Conservation (phyloP, 2,329 filamentous ascomycete species). For the Fusarium verticillioides region DNA sequence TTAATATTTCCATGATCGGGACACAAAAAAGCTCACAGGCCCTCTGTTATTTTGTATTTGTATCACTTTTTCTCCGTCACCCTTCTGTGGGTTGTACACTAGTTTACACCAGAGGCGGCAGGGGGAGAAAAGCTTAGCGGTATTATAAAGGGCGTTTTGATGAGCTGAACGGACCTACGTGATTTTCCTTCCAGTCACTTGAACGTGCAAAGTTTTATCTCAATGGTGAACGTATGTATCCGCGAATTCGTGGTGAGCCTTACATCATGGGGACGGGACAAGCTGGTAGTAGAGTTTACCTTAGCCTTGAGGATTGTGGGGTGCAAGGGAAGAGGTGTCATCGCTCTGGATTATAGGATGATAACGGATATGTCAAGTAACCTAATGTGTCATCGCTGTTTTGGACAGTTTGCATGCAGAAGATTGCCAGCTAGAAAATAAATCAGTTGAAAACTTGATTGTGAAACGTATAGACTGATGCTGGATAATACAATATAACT, state of each 20-base stretch:
- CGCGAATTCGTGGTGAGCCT: background rate
- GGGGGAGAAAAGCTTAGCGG: slow-evolving; percentile 50
- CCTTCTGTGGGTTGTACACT: slow-evolving; percentile 52
- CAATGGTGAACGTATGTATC: background rate
- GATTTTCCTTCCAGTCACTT: background rate
- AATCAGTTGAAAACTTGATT: background rate
- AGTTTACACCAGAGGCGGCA: slow-evolving; percentile 48
- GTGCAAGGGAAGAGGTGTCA: slow-evolving; percentile 11
- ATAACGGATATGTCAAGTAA: background rate
- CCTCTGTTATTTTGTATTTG: slow-evolving; percentile 50
- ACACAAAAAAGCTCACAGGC: slow-evolving; percentile 43
- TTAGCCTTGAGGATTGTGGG: background rate
- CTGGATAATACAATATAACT: background rate
- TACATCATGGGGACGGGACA: background rate
- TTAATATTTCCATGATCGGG: slow-evolving; percentile 47
- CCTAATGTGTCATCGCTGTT: background rate
- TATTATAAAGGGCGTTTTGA: slow-evolving; percentile 49
- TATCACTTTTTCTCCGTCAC: slow-evolving; percentile 49
- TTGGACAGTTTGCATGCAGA: background rate
- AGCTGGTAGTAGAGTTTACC: background rate
- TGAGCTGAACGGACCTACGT: slow-evolving; percentile 24
- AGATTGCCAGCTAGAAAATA: background rate
- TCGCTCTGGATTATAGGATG: background rate
- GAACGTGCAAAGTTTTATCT: slow-evolving; percentile 6
- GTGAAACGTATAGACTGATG: background rate